Conservation (phyloP, 257 asterid species). For the Orobanche coerulescens region DNA sequence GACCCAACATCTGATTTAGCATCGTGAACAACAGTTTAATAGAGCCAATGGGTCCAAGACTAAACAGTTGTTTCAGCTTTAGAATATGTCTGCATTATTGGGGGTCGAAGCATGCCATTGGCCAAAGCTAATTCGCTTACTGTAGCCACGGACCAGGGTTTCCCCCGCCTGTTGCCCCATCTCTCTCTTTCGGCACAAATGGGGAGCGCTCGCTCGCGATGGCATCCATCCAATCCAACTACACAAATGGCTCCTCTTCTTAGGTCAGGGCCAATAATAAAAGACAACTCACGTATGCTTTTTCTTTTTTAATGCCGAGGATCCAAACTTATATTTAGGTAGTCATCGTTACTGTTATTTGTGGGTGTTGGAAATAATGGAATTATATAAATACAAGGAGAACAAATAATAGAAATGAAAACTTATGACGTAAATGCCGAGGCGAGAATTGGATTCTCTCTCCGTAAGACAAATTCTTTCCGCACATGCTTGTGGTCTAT, state of each 20-base stretch:
- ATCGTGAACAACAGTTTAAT: background rate
- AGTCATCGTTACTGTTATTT: too few species aligned
- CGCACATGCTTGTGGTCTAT: too few species aligned
- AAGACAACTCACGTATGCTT: background rate
- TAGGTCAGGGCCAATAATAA: background rate
- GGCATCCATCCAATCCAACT: background rate
- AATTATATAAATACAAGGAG: too few species aligned
- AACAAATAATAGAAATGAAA: too few species aligned
- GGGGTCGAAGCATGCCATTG: background rate
- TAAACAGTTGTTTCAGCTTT: background rate
- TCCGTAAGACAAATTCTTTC: too few species aligned
- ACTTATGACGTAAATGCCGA: too few species aligned
- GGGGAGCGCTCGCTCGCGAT: background rate
- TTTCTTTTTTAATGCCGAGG: too few species aligned
- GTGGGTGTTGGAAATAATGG: too few species aligned
- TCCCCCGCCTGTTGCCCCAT: slow-evolving; percentile 5
- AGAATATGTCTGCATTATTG: slow-evolving; percentile 20
- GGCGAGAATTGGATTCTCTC: too few species aligned
- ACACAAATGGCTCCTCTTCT: background rate
- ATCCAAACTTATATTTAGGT: too few species aligned
- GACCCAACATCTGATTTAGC: too few species aligned
- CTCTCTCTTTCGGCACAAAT: background rate
- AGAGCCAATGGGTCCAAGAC: background rate
- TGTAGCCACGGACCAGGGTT: slow-evolving; percentile 21
- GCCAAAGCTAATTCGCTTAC: background rate